Base-by-base conservation (phyloP, 108 stramenopile species). In the Nitzschia putrida region DNA sequence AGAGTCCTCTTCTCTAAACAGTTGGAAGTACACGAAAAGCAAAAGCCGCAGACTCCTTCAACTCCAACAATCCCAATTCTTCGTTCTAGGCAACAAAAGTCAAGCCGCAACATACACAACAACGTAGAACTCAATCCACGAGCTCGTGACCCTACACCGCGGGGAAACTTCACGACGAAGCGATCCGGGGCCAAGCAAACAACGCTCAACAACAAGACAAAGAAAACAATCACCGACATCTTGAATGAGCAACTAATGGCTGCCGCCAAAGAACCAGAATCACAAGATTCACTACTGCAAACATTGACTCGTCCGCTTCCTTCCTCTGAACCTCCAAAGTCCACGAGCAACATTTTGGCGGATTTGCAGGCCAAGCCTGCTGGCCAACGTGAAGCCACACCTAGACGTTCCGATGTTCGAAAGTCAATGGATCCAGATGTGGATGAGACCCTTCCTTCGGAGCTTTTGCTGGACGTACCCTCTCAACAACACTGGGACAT, bases 21-120 rank as follows among this genome's bases (percentile, higher is more conserved):
- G 29, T 57, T 70, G 10, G 69, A 70, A 70, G 23, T 59, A 12
- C 58, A 60, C 9, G 58, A 57, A 18, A 70, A 70, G 49, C 57
- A 58, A n/a, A 39, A 26, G 26, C 16, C 50, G n/a, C 41, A 70
- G 22, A 51, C 24, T 60, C 16, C 34, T n/a, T 57, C 38, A 37
- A 70, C 69, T 47, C 68, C 68, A 58, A 69, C 56, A 18, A 45
- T 39, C 45, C 58, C 69, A 8, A 70, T 70, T 20, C 58, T 70
- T 37, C 57, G 57, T 20, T 21, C 42, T 18, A 43, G 34, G 26
- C 47, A n/a, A 55, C 47, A 55, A 37, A 37, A 45, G 40, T 37
- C 21, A 63, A 45, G 20, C 10, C 61, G 18, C 42, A 41, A 11
- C 6, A 34, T 18, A 4, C 14, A 49, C 14, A 49, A 49, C 47